These are phyloP conservation scores for Hyphopichia khmerensis DNA, from an alignment of 1,139 yeast species.

Conservation along the genomic window DNA sequence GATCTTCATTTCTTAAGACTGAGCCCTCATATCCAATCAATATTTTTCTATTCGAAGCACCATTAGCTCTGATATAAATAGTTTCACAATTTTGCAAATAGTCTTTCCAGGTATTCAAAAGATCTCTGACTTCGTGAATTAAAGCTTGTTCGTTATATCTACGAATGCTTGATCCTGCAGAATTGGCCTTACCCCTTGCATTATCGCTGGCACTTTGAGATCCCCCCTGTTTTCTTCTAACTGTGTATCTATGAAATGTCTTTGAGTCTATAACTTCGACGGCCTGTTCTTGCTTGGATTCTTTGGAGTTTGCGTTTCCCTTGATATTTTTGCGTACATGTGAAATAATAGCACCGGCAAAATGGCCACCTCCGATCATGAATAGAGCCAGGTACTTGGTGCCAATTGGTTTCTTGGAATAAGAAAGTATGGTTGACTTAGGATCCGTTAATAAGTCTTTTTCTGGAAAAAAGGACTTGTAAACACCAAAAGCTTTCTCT, in stretches of 20 bases:
- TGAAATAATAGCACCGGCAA: slow-evolving; percentile 90
- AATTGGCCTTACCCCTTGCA: slow-evolving; percentile 91
- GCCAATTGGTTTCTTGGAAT: slow-evolving; percentile 23
- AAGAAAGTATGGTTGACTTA: slow-evolving; percentile 34
- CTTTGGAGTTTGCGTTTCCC: slow-evolving; percentile 51
- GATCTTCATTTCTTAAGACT: slow-evolving; percentile 47
- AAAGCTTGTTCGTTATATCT: slow-evolving; percentile 87
- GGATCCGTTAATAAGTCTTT: slow-evolving; percentile 36
- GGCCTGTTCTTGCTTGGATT: slow-evolving; percentile 50
- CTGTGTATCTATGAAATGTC: slow-evolving; percentile 92
- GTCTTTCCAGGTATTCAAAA: slow-evolving; percentile 63
- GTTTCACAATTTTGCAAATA: slow-evolving; percentile 59
- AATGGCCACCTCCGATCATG: slow-evolving; percentile 98
- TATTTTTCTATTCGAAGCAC: slow-evolving; percentile 62
- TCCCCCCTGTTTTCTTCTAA: slow-evolving; percentile 97
- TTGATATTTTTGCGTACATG: slow-evolving; percentile 60
- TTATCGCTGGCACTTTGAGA: slow-evolving; percentile 91
- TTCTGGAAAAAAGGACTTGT: slow-evolving; percentile 60
- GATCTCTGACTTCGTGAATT: slow-evolving; percentile 68
- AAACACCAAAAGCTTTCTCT: slow-evolving; percentile 61
- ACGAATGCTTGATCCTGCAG: slow-evolving; percentile 91
- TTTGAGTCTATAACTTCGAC: slow-evolving; percentile 72
- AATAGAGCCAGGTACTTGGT: slow-evolving; percentile 64
- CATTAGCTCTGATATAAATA: slow-evolving; percentile 84
- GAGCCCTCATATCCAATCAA: slow-evolving; percentile 68